These are phyloP conservation scores for Solanum appendiculatum DNA, from an alignment of 257 asterid species.

Conservation along the genomic window DNA sequence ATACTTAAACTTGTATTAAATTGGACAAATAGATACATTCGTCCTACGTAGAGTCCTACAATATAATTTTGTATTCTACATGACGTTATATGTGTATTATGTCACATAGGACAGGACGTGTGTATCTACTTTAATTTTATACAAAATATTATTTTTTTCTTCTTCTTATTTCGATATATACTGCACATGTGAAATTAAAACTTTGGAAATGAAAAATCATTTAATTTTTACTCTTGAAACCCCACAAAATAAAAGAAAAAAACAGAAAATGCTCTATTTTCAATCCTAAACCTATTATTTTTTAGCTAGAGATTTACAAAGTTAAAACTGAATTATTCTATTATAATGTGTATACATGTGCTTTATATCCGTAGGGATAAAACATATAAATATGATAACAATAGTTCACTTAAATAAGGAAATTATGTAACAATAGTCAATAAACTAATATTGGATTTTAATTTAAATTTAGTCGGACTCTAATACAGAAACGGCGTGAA, in stretches of 20 bases:
- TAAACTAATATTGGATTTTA: too few relatives aligned
- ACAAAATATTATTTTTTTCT: neutral
- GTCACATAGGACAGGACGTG: neutral
- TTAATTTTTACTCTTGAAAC: neutral
- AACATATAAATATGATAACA: too few relatives aligned
- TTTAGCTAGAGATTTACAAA: neutral
- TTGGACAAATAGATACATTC: too few relatives aligned
- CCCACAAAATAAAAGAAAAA: neutral
- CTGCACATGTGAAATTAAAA: too few relatives aligned
- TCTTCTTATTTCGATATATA: neutral
- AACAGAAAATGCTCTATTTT: neutral
- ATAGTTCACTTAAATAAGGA: neutral
- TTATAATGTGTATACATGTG: too few relatives aligned
- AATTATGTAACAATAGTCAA: neutral
- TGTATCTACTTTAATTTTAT: neutral
- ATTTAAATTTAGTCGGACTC: too few relatives aligned
- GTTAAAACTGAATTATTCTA: neutral
- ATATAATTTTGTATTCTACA: accelerated
- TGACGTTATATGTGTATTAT: too few relatives aligned
- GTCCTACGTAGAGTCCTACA: neutral
- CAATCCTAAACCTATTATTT: neutral
- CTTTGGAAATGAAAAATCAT: too few relatives aligned
- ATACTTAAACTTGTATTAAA: too few relatives aligned
- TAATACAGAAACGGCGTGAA: too few relatives aligned
- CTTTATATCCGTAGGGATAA: neutral